Conservation (phyloP, 2,329 filamentous ascomycete genomes). For the Fusarium chaquense region DNA sequence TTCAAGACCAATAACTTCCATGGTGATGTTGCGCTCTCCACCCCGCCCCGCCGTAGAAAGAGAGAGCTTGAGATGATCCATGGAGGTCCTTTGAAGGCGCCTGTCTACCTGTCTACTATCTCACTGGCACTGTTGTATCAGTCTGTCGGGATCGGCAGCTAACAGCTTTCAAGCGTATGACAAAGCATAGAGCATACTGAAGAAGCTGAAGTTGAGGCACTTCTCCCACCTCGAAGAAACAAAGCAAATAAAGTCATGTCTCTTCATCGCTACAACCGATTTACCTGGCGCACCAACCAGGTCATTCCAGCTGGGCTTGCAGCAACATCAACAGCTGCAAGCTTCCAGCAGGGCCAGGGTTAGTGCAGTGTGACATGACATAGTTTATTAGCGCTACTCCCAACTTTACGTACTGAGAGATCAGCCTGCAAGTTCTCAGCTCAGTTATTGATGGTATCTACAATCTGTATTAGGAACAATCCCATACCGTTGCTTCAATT, state of each 20-base stretch:
- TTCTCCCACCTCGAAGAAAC: conserved; percentile 5
- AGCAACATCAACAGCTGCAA: conserved; percentile 21
- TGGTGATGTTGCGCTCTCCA: conserved; percentile 6
- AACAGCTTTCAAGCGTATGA: conserved; percentile 18
- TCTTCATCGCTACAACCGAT: conserved; percentile 22
- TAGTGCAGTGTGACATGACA: conserved; percentile 17
- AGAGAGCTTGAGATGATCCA: not conserved
- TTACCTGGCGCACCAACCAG: conserved; percentile 36
- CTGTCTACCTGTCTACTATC: not conserved
- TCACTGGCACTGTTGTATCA: conserved; percentile 12
- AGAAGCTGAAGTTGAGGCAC: conserved; percentile 28
- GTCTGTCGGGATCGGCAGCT: conserved; percentile 32
- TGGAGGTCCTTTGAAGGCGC: not conserved
- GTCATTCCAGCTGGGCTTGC: conserved; percentile 28
- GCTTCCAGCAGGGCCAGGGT: conserved; percentile 10
- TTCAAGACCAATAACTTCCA: not conserved
- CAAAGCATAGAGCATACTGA: conserved; percentile 13
- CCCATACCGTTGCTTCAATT: not conserved
- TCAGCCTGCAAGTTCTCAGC: conserved; percentile 11
- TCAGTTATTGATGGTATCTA: not conserved
- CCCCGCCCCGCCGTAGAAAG: conserved; percentile 37
- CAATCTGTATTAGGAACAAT: not conserved
- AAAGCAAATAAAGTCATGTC: conserved; percentile 37
- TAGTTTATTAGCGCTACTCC: conserved; percentile 27
- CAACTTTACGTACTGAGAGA: not conserved